A percentile compares a stretch with the other conserved stretches of the same genome.
phyloP scores from a whole-genome alignment of 2,329 filamentous ascomycete species.

The Ophiocordyceps sinensis region DNA sequence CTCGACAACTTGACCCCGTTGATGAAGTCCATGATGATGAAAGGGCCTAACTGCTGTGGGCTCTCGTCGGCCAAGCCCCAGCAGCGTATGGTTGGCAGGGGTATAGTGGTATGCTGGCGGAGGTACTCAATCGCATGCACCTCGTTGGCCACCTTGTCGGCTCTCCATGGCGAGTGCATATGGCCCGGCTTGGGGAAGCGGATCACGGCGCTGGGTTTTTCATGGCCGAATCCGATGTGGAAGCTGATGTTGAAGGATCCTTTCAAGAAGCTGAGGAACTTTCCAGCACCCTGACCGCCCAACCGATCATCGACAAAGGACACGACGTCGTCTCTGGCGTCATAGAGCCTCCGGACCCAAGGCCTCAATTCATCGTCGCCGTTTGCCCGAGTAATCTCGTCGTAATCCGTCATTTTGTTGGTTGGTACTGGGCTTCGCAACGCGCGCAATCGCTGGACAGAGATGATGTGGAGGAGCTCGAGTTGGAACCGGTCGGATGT shows the following conservation, averaged over 20 bases:
- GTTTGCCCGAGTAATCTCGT: conserved; percentile 9
- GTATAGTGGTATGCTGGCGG: conserved; percentile 14
- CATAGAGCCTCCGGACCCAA: conserved; percentile 7
- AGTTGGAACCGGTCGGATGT: too few relatives aligned
- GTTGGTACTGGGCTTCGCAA: too few relatives aligned
- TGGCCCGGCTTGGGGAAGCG: conserved; percentile 12
- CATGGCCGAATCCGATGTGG: conserved; percentile 1
- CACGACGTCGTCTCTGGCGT: conserved; percentile 8
- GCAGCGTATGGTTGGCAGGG: conserved; percentile 11
- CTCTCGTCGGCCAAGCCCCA: conserved; percentile 15
- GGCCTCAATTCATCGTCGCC: conserved; percentile 9
- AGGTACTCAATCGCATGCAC: conserved; percentile 13
- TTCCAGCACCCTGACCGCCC: conserved; percentile 4
- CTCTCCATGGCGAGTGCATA: conserved; percentile 3
- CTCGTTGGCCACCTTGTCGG: conserved; percentile 18
- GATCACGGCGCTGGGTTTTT: conserved; percentile 5
- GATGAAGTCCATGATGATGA: conserved; percentile 17
- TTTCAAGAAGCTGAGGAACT: conserved; percentile 11
- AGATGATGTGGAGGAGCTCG: too few relatives aligned
- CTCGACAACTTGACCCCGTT: conserved; percentile 9
- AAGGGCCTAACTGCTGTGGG: conserved; percentile 15
- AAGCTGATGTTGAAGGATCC: not conserved
- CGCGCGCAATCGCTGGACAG: too few relatives aligned
- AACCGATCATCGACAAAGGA: conserved; percentile 8
- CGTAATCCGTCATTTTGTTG: not conserved